Evolutionary conservation across 306 rosid species (phyloP).

Genomic region (Canavalia gladiata): DNA sequence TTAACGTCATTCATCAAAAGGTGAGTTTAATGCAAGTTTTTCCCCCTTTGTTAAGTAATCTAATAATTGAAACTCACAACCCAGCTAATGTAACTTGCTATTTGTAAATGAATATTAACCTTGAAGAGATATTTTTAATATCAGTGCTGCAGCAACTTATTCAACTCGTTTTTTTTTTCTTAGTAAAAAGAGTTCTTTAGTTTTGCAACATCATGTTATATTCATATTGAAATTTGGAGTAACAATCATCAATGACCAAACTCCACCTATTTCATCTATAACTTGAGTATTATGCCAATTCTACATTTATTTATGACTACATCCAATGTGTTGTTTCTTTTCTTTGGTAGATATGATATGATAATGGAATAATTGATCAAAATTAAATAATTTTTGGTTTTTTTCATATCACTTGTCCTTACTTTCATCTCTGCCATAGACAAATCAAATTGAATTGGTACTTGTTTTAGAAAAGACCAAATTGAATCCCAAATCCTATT

Average conservation of each 20-base stretch:
- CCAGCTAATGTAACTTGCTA: not conserved
- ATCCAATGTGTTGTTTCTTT: not conserved
- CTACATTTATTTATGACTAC: not conserved
- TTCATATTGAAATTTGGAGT: not conserved
- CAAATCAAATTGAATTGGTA: not conserved
- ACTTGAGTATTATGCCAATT: not conserved
- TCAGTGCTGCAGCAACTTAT: not conserved
- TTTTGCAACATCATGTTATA: not conserved
- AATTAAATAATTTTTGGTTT: not conserved
- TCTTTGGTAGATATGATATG: not conserved
- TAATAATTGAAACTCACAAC: not conserved
- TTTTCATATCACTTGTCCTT: not conserved
- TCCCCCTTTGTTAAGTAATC: not conserved
- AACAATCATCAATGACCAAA: not conserved
- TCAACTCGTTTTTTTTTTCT: not conserved
- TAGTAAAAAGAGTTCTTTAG: not conserved
- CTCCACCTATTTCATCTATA: not conserved
- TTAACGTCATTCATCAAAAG: slow-evolving; percentile 49
- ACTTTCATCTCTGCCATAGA: not conserved
- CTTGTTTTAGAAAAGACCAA: slow-evolving; percentile 5
- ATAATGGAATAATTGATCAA: not conserved
- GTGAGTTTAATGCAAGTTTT: slow-evolving; percentile 54
- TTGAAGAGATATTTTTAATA: not conserved
- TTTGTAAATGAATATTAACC: not conserved
- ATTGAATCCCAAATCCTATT: not conserved